phyloP scores from a whole-genome alignment of 345 rosid genomes.

The Citrus mangshanensis region DNA sequence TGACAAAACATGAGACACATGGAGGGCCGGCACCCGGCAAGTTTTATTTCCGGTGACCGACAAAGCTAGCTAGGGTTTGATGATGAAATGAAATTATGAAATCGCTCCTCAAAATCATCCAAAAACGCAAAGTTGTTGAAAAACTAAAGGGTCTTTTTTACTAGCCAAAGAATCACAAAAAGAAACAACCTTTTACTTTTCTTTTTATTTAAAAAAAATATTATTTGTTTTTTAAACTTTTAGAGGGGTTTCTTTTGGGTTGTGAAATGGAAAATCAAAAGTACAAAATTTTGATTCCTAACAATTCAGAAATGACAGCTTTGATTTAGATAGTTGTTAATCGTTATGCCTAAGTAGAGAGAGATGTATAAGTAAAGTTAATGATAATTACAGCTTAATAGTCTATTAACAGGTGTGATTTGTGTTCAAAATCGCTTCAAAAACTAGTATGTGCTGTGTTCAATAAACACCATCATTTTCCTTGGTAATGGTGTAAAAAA shows the following conservation, averaged over 20 bases:
- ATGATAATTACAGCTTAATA: background rate
- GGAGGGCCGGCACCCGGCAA: background rate
- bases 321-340: slow-evolving; percentile 19
- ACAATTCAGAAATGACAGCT: slow-evolving; percentile 20
- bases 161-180: slow-evolving; percentile 29
- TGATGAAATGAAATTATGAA: slow-evolving; percentile 10
- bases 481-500: slow-evolving; percentile 34
- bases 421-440: background rate
- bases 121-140: slow-evolving; percentile 10
- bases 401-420: background rate
- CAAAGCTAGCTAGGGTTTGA: slow-evolving; percentile 14
- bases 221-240: slow-evolving; percentile 16
- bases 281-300: slow-evolving; percentile 17
- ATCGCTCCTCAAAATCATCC: slow-evolving; percentile 41
- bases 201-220: background rate
- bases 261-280: slow-evolving; percentile 13
- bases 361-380: background rate
- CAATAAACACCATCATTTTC: slow-evolving; percentile 19
- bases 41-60: slow-evolving; percentile 1
- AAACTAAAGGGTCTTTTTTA: slow-evolving; percentile 22
- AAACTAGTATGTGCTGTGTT: background rate
- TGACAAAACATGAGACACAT: slow-evolving; percentile 9
- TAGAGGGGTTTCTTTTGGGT: slow-evolving; percentile 29
- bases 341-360: background rate
- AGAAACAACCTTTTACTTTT: slow-evolving; percentile 29